A percentile compares a stretch with the other conserved stretches of the same genome.
These are phyloP conservation scores for Podospora appendiculata DNA, from an alignment of 495 filamentous ascomycete genomes.

Conservation along the genomic window DNA sequence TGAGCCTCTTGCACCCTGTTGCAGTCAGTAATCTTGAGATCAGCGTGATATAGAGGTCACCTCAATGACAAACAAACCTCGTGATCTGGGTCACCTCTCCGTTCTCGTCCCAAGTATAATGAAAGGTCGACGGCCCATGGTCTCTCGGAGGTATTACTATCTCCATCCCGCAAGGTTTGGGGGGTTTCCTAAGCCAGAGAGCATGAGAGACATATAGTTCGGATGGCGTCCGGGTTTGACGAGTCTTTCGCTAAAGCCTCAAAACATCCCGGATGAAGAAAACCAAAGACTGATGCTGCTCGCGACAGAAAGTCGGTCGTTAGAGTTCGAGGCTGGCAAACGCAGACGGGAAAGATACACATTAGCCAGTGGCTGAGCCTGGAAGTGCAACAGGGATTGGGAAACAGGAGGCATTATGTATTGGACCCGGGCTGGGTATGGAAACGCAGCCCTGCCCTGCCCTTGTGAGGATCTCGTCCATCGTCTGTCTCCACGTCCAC, in stretches of 20 bases:
- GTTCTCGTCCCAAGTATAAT: slow-evolving; percentile 26
- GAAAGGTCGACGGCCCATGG: slow-evolving; percentile 20
- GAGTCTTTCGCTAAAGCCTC: background rate
- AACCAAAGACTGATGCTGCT: background rate
- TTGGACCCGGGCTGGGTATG: background rate
- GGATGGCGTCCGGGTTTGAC: background rate
- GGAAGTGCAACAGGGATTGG: slow-evolving; percentile 1
- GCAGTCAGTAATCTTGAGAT: background rate
- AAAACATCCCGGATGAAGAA: slow-evolving; percentile 1
- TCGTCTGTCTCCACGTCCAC: background rate
- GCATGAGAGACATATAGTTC: slow-evolving; percentile 6
- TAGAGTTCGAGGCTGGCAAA: background rate
- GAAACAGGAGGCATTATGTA: slow-evolving; percentile 6
- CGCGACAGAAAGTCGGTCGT: slow-evolving; percentile 2
- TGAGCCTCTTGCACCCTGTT: slow-evolving; percentile 10
- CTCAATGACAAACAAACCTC: slow-evolving; percentile 5
- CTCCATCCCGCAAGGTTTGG: slow-evolving; percentile 20
- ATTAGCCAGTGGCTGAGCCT: slow-evolving; percentile 1
- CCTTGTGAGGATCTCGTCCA: slow-evolving; percentile 5
- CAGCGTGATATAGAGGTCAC: no score
- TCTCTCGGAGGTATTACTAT: slow-evolving; percentile 24
- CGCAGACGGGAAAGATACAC: background rate
- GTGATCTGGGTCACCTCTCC: slow-evolving; percentile 22
- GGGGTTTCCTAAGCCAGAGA: slow-evolving; percentile 1
- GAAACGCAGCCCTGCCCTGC: background rate